Conservation (phyloP, 176 grass and related monocot species). For the Bonia amplexicaulis region DNA sequence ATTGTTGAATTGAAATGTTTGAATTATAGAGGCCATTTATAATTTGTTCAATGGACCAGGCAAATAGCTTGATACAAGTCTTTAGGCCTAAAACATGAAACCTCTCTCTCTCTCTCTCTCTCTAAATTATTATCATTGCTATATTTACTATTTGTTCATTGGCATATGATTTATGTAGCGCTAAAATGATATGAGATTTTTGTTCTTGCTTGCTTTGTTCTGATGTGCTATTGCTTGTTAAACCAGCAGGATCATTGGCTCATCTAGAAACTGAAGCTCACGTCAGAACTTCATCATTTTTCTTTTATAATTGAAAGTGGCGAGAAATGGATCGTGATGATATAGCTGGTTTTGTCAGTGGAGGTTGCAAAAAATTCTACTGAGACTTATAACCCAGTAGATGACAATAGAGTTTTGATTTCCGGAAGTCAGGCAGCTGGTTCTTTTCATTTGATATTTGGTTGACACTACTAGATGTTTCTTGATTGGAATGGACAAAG, state of each 20-base stretch:
- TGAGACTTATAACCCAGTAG: constrained; percentile 40
- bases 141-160: background rate
- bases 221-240: constrained; percentile 33
- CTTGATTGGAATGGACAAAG: constrained; percentile 50
- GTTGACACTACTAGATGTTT: constrained; percentile 34
- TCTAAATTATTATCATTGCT: background rate
- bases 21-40: background rate
- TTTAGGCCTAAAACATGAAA: background rate
- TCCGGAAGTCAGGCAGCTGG: constrained; percentile 52
- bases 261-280: constrained; percentile 37
- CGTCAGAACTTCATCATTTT: constrained; percentile 36
- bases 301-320: constrained; percentile 50
- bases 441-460: constrained; percentile 46
- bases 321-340: constrained; percentile 79
- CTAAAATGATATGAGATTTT: background rate
- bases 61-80: background rate
- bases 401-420: constrained; percentile 48
- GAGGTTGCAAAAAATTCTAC: constrained; percentile 54
- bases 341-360: constrained; percentile 83
- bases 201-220: background rate
- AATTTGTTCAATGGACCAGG: background rate
- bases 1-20: background rate
- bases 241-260: constrained; percentile 24
- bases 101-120: background rate
- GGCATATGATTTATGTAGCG: background rate